Evolutionary conservation across 768 basidiomycete species (phyloP).

Genomic region (Pilatotrama ljubarskyi): DNA sequence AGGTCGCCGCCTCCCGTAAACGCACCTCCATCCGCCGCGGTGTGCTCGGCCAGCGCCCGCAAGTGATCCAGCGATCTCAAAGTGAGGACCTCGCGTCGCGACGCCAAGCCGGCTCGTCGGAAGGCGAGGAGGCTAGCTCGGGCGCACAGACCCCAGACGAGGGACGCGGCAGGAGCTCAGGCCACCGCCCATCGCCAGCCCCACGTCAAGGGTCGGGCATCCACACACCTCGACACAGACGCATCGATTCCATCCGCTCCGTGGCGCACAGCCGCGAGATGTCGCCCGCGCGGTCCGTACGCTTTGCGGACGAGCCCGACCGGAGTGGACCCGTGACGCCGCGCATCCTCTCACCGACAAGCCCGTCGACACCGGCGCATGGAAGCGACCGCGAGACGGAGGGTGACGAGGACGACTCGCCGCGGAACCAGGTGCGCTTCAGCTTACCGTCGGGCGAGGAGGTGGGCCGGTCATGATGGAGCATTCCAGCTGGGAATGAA

Average conservation of each 20-base stretch:
- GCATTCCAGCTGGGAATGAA: background rate
- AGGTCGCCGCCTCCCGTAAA: conserved; percentile 13
- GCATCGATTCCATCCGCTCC: conserved; percentile 34
- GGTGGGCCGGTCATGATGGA: conserved; percentile 1
- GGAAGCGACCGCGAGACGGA: conserved; percentile 26
- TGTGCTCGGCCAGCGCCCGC: conserved; percentile 19
- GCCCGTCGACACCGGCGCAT: conserved; percentile 20
- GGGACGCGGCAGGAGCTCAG: conserved; percentile 23
- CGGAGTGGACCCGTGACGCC: conserved; percentile 20
- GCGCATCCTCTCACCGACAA: conserved; percentile 20
- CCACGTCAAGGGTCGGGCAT: conserved; percentile 15
- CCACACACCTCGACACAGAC: conserved; percentile 27
- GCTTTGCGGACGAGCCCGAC: conserved; percentile 43
- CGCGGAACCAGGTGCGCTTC: conserved; percentile 24
- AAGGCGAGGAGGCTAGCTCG: conserved; percentile 10
- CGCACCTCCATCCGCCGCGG: conserved; percentile 19
- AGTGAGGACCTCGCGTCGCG: conserved; percentile 13
- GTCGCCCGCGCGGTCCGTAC: conserved; percentile 49
- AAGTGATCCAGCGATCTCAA: conserved; percentile 11
- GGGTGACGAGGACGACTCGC: conserved; percentile 24
- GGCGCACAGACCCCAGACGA: conserved; percentile 22
- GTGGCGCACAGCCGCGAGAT: conserved; percentile 34
- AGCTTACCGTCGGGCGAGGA: conserved; percentile 18
- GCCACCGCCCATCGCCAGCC: conserved; percentile 4
- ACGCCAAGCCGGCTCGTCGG: background rate